A percentile compares a stretch with the other conserved stretches of the same genome.
Conservation (phyloP, 306 rosid species). For the Pyrus communis region DNA sequence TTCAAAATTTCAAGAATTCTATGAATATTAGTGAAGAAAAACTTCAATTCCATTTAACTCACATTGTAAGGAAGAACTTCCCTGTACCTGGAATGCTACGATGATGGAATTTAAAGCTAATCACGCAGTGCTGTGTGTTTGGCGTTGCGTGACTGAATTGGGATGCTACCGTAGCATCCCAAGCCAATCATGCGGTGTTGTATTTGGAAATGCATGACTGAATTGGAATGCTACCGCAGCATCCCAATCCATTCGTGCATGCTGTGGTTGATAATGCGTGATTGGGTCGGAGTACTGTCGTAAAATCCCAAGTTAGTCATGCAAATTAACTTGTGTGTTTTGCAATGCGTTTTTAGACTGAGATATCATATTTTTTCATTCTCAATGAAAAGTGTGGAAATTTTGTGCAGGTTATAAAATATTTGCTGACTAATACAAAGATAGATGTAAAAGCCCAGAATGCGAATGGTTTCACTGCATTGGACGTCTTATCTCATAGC, state of each 20-base stretch:
- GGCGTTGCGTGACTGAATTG: background rate
- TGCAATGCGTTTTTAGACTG: background rate
- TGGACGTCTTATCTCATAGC: slow-evolving; percentile 13
- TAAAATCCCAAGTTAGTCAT: too few species aligned
- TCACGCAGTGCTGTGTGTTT: background rate
- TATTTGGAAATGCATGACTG: too few species aligned
- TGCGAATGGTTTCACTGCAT: slow-evolving; percentile 15
- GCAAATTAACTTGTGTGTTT: too few species aligned
- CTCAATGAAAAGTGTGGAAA: background rate
- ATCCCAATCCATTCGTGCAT: too few species aligned
- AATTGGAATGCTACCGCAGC: too few species aligned
- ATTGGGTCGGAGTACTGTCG: too few species aligned
- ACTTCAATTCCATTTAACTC: background rate
- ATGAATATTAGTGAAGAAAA: background rate
- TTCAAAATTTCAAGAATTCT: background rate
- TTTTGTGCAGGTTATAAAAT: slow-evolving; percentile 19
- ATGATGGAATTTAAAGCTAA: background rate
- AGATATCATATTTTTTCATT: background rate
- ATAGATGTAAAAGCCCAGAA: slow-evolving; percentile 23
- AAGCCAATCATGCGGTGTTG: background rate
- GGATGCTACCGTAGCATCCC: background rate
- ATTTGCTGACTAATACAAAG: slow-evolving; percentile 11
- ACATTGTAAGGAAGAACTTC: background rate
- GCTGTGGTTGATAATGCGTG: too few species aligned
- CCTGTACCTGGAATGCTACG: background rate